Conservation (phyloP, 257 asterid genomes). For the Jacaranda copaia region DNA sequence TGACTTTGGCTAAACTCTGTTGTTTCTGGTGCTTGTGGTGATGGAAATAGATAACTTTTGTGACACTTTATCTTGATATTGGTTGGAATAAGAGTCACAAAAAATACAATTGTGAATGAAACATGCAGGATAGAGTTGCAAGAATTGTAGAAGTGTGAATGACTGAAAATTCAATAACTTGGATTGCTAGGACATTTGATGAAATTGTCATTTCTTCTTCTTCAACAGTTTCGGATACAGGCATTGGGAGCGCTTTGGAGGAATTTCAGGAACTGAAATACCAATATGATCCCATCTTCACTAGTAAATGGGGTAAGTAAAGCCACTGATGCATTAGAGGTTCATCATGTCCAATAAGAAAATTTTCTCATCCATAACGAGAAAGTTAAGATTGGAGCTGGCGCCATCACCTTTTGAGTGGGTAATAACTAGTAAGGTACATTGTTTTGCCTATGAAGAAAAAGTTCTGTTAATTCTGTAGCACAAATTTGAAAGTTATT, state of each 20-base stretch:
- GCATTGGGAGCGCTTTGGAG: constrained; percentile 69
- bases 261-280: constrained; percentile 59
- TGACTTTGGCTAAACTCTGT: constrained; percentile 20
- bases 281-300: constrained; percentile 35
- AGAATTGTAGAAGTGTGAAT: neutral
- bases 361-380: neutral
- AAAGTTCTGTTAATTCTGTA: neutral
- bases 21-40: constrained; percentile 9
- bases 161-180: constrained; percentile 8
- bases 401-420: neutral
- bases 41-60: constrained; percentile 8
- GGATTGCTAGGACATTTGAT: constrained; percentile 11
- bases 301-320: constrained; percentile 75
- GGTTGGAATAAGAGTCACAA: constrained; percentile 10
- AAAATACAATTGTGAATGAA: neutral
- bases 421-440: neutral
- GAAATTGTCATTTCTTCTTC: constrained; percentile 25
- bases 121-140: constrained; percentile 16
- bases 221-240: constrained; percentile 86
- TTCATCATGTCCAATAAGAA: neutral
- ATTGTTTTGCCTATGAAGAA: neutral
- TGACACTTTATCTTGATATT: neutral
- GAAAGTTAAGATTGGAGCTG: neutral
- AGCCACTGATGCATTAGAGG: constrained; percentile 5
- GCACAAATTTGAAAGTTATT: neutral